phyloP scores from a whole-genome alignment of 441 rosid genomes.

The Brassica balearica region DNA sequence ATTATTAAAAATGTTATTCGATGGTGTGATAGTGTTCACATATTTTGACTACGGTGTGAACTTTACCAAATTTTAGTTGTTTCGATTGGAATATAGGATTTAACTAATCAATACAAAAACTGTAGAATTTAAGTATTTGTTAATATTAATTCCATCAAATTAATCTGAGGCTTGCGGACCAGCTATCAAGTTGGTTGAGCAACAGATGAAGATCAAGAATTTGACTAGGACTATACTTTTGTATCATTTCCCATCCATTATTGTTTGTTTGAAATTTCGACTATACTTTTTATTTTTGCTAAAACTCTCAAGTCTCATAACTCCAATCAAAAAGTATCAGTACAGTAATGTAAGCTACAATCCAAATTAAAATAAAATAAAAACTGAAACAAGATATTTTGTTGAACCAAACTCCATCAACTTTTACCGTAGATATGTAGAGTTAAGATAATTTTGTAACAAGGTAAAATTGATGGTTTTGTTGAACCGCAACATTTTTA shows the following conservation, averaged over 20 bases:
- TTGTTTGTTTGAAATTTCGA: neutral
- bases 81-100: constrained; percentile 1
- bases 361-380: neutral
- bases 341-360: neutral
- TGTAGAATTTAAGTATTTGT: neutral
- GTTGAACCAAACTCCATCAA: neutral
- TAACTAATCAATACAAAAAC: neutral
- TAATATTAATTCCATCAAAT: neutral
- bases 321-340: neutral
- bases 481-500: neutral
- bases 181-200: constrained; percentile 11
- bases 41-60: constrained; percentile 27
- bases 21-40: constrained; percentile 33
- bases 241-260: constrained; percentile 1
- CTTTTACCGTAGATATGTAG: neutral
- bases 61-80: constrained; percentile 18
- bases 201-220: neutral
- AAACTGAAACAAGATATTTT: neutral
- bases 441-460: neutral
- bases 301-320: neutral
- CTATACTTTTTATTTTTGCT: neutral
- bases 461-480: neutral
- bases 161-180: constrained; percentile 10
- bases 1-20: constrained; percentile 6
- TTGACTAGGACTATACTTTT: neutral